Base-by-base conservation (phyloP, 2,329 filamentous ascomycete genomes). In the Lasiodiplodia sp. region DNA sequence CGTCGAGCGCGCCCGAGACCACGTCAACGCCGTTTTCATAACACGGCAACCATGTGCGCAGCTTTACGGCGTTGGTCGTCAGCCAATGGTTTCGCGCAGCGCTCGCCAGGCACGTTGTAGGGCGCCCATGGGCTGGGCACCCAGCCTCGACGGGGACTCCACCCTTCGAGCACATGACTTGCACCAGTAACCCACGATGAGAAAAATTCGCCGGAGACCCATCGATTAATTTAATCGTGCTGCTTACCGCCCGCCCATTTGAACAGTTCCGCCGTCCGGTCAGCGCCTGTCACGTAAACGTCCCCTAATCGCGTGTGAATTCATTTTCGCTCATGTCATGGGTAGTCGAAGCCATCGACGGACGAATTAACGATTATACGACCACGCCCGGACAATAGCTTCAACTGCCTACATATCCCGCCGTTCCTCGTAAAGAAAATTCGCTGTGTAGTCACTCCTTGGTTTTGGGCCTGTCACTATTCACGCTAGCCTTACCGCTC, bases 261-360 rank as follows among this genome's bases (percentile, higher is more conserved):
- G 40, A 63, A 18, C 16, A 51, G 5, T 40, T 63, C 18, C 25
- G 37, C 58, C 58, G 58, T 40, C 3, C 71, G 69, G 21, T 76
- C 73, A 60, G 73, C 76, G 18, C 76, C 72, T 25, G 71, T 77
- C 47, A 75, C 74, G 18, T 76, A 66, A n/a, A 77, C 49, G 4
- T 71, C 71, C 31, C 74, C 73, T 6, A 75, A 75, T 51, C 76
- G 73, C 8, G 75, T 73, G 31, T 34, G 31, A 34, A 34, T 34
- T 34, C 10, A 10, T 34, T 34, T 34, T 34, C 31, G 31, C 31
- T 34, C 31, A 34, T 34, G 31, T 34, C 31, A 34, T 34, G 31
- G 31, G 31, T 34, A 34, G 31, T 34, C 8, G 31, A 34, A 10
- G 31, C 8, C 2, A 34, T 34, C 31, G 31, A 7, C 31, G 31